Conservation (phyloP, 768 basidiomycete genomes). For the Lepiota subincarnata region DNA sequence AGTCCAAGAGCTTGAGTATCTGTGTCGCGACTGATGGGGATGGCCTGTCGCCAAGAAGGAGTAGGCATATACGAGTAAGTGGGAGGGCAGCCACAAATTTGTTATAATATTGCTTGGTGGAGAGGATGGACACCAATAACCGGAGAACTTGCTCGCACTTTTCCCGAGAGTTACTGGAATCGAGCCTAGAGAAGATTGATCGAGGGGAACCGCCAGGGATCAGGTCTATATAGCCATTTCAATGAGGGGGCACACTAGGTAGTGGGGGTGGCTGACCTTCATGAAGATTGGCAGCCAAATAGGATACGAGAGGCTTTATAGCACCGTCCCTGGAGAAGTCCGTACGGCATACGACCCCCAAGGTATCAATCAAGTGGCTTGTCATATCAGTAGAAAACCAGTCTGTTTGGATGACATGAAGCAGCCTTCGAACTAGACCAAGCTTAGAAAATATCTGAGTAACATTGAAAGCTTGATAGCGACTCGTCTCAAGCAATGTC, state of each 20-base stretch:
- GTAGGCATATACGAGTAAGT: conserved; percentile 69
- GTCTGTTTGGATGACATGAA: conserved; percentile 79
- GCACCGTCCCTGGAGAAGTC: conserved; percentile 69
- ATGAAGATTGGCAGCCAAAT: conserved; percentile 76
- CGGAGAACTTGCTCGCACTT: conserved; percentile 69
- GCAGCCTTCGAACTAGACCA: conserved; percentile 63
- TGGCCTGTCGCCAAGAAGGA: conserved; percentile 79
- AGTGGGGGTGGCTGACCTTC: conserved; percentile 40
- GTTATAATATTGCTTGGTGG: conserved; percentile 50
- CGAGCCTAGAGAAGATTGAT: conserved; percentile 55
- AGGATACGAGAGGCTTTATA: conserved; percentile 85
- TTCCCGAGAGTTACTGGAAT: conserved; percentile 42
- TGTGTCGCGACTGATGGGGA: conserved; percentile 52
- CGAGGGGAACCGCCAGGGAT: conserved; percentile 41
- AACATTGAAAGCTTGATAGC: conserved; percentile 73
- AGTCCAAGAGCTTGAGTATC: conserved; percentile 54
- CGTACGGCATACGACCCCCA: conserved; percentile 57
- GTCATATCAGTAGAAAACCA: conserved; percentile 62
- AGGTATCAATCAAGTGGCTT: conserved; percentile 50
- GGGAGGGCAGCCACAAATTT: conserved; percentile 77
- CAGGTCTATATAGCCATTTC: conserved; percentile 3
- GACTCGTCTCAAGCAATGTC: conserved; percentile 67
- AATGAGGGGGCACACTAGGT: conserved; percentile 10
- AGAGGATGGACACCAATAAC: conserved; percentile 58
- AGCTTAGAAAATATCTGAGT: conserved; percentile 70